These are phyloP conservation scores for Myxozyma udenii DNA, from an alignment of 805 yeast genomes.

Conservation along the genomic window DNA sequence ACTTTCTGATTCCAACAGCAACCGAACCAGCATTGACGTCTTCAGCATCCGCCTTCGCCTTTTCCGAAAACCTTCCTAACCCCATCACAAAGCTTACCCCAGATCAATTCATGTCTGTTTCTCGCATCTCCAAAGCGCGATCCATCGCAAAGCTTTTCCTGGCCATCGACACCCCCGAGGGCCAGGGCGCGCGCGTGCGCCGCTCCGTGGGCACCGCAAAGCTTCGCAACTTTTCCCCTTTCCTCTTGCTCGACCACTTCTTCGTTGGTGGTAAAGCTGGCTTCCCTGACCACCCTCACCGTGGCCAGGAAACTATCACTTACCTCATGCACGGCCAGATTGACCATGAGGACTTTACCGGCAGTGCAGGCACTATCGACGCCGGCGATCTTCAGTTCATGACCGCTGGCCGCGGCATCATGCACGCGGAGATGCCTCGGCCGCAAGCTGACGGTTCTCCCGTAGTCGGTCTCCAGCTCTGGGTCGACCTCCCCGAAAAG, in stretches of 20 bases:
- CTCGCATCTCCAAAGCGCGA: conserved; percentile 36
- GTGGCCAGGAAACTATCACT: conserved; percentile 80
- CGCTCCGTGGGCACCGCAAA: conserved; percentile 70
- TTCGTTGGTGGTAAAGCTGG: conserved; percentile 56
- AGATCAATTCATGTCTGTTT: conserved; percentile 8
- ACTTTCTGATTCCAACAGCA: too few relatives aligned
- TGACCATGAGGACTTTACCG: conserved; percentile 86
- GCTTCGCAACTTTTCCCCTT: conserved; percentile 76
- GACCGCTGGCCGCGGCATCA: conserved; percentile 89
- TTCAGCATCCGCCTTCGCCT: background rate
- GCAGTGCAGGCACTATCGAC: conserved; percentile 68
- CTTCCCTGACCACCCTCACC: conserved; percentile 82
- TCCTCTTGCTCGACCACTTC: conserved; percentile 78
- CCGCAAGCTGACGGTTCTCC: conserved; percentile 45
- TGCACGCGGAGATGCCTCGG: conserved; percentile 75
- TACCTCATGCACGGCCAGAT: conserved; percentile 61
- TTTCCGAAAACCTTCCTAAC: background rate
- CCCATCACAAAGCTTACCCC: background rate
- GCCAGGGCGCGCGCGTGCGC: conserved; percentile 83
- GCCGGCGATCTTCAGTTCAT: conserved; percentile 88
- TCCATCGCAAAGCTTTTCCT: conserved; percentile 50
- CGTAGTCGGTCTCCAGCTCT: conserved; percentile 70
- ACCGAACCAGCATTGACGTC: too few relatives aligned
- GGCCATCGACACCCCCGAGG: conserved; percentile 74
- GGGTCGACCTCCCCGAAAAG: conserved; percentile 77